Conservation (phyloP, 345 rosid species). For the Eucalyptus dawsonii region DNA sequence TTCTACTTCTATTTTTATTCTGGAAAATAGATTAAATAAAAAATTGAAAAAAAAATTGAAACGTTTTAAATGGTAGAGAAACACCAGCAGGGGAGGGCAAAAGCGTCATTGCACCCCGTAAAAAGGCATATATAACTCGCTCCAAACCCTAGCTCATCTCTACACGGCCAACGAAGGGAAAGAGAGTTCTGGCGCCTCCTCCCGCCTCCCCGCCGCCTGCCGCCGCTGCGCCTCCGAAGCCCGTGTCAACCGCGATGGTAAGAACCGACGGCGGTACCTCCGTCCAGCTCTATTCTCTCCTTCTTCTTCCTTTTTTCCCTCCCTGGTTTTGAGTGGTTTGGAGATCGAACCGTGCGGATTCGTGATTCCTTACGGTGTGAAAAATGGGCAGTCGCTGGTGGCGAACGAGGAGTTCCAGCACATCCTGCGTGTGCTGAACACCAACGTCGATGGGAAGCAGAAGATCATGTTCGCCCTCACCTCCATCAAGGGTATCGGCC, state of each 20-base stretch:
- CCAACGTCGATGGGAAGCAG: slow-evolving; percentile 87
- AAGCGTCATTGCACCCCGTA: neutral
- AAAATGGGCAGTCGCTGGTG: slow-evolving; percentile 51
- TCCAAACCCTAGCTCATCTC: neutral
- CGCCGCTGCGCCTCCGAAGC: neutral
- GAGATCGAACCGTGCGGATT: neutral
- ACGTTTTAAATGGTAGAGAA: neutral
- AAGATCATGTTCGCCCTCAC: slow-evolving; percentile 89
- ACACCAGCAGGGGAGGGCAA: neutral
- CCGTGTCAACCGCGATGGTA: neutral
- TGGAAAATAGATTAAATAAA: too few relatives aligned
- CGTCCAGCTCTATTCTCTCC: neutral
- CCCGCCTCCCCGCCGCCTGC: neutral
- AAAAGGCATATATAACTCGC: neutral
- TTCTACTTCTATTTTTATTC: too few relatives aligned
- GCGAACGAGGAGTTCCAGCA: slow-evolving; percentile 89
- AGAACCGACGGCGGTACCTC: neutral
- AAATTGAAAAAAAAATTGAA: too few relatives aligned
- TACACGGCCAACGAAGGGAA: neutral
- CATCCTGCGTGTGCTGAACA: slow-evolving; percentile 84
- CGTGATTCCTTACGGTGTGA: neutral
- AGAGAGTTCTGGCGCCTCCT: neutral
- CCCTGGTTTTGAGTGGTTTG: neutral
- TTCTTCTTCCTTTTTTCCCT: neutral
- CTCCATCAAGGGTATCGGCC: slow-evolving; percentile 88